phyloP scores from a whole-genome alignment of 768 basidiomycete genomes.

The Hirschioporus abietinus region DNA sequence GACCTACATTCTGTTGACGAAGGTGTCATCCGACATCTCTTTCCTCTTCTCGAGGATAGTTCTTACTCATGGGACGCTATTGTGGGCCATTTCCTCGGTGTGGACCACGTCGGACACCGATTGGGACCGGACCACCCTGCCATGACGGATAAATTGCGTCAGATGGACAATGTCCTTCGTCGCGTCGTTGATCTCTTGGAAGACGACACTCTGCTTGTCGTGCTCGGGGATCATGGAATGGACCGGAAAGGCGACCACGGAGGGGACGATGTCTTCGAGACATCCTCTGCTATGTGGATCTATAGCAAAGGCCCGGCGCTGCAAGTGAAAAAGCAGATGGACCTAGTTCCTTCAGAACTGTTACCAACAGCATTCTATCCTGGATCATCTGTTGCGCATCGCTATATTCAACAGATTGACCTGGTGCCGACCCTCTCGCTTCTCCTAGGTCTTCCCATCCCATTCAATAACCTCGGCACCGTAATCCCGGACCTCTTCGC shows the following conservation, averaged over 20 bases:
- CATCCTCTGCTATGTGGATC: slow-evolving; percentile 83
- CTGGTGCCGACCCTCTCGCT: slow-evolving; percentile 84
- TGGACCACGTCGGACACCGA: slow-evolving; percentile 95
- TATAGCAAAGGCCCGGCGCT: slow-evolving; percentile 74
- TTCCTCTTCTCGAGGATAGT: slow-evolving; percentile 62
- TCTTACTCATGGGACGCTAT: slow-evolving; percentile 74
- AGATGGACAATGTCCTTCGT: slow-evolving; percentile 79
- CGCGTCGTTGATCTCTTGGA: slow-evolving; percentile 72
- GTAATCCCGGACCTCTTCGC: slow-evolving; percentile 91
- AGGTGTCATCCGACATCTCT: slow-evolving; percentile 79
- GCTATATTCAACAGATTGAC: slow-evolving; percentile 88
- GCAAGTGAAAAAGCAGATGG: slow-evolving; percentile 20
- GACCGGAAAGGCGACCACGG: slow-evolving; percentile 93
- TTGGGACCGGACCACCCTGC: slow-evolving; percentile 84
- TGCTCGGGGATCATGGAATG: slow-evolving; percentile 98
- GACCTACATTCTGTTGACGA: slow-evolving; percentile 94
- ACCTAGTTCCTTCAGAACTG: slow-evolving; percentile 41
- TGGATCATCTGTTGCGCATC: slow-evolving; percentile 38
- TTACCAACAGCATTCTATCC: slow-evolving; percentile 58
- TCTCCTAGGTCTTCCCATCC: slow-evolving; percentile 88
- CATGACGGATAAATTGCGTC: slow-evolving; percentile 79
- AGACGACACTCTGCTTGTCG: slow-evolving; percentile 83
- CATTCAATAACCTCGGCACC: slow-evolving; percentile 90
- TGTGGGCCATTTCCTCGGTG: slow-evolving; percentile 90
- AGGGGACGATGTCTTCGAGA: slow-evolving; percentile 82